These are phyloP conservation scores for Rhizopogon vulgaris DNA, from an alignment of 768 basidiomycete species.

Conservation along the genomic window DNA sequence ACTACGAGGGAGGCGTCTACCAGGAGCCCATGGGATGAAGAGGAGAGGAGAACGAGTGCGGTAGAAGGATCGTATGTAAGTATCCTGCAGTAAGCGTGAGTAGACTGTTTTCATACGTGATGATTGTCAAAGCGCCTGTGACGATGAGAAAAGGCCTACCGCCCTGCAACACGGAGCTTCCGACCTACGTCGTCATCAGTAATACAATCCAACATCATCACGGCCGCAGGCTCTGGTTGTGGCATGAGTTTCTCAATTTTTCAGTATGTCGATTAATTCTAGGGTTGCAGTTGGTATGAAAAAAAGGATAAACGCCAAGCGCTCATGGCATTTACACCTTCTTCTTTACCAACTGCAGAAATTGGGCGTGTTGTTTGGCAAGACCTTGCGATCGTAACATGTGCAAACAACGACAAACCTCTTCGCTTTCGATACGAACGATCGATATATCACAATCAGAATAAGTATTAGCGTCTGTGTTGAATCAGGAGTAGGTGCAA, in stretches of 20 bases:
- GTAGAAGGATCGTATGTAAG: slow-evolving; percentile 48
- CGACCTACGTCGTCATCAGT: slow-evolving; percentile 33
- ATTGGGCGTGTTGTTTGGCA: background rate
- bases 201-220: slow-evolving; percentile 38
- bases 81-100: slow-evolving; percentile 33
- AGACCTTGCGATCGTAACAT: background rate
- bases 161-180: slow-evolving; percentile 56
- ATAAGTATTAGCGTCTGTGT: no score
- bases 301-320: background rate
- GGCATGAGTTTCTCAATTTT: slow-evolving; percentile 33
- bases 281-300: background rate
- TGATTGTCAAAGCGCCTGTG: background rate
- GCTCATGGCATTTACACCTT: no score
- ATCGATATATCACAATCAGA: no score
- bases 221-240: slow-evolving; percentile 41
- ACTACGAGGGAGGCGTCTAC: slow-evolving; percentile 54
- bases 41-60: slow-evolving; percentile 43
- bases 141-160: slow-evolving; percentile 32
- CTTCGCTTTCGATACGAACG: no score
- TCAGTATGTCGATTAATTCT: background rate
- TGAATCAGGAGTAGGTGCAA: background rate
- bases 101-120: slow-evolving; percentile 4
- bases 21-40: slow-evolving; percentile 43
- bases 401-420: no score
- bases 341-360: background rate